Evolutionary conservation across 495 filamentous ascomycete genomes (phyloP), one percentile per base, ranked within the genome.

Genomic region (Immersiella caudata): DNA sequence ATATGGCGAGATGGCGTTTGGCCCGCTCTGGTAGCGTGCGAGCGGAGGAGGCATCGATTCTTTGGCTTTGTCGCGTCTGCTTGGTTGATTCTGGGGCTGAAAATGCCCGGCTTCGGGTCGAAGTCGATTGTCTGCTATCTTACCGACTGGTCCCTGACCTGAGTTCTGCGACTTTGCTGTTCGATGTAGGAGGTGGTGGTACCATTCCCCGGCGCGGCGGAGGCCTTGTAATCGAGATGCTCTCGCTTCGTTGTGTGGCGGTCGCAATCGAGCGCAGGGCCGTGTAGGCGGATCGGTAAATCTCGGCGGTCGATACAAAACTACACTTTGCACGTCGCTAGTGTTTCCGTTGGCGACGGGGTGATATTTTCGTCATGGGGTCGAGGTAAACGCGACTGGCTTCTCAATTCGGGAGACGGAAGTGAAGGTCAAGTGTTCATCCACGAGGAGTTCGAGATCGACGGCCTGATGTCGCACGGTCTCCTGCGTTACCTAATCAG

Each of bases 1-100:
- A 68, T 83, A 81, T 9, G 75, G 76, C 21, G 79, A 76, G 63
- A 83, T 76, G 61, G 70, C 64, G 46, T 68, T 76, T 11, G 74
- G 77, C 61, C 77, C 76, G 71, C 68, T 71, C 50, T 70, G 74
- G 68, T 76, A 79, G 55, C 77, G 67, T 66, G 67, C 36, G 54
- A 79, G 73, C 54, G 77, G 77, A 73, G 75, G 73, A 75, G 59
- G 52, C 3, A 22, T 9, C 22, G 24, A 12, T 46, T 2, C 11
- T 18, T 46, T 12, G 40, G 4, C 29, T 33, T 46, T 35, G 24
- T 18, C 46, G 16, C 60, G n/a, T 60, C 54, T 54, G 12, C 22
- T 66, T 49, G 56, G 25, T 29, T 25, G 26, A 12, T 36, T 14
- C 24, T 22, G 29, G 57, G 26, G 7, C 14, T 18, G 11, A 26